Conservation (phyloP, 495 filamentous ascomycete genomes). For the Talaromyces stipitatus region DNA sequence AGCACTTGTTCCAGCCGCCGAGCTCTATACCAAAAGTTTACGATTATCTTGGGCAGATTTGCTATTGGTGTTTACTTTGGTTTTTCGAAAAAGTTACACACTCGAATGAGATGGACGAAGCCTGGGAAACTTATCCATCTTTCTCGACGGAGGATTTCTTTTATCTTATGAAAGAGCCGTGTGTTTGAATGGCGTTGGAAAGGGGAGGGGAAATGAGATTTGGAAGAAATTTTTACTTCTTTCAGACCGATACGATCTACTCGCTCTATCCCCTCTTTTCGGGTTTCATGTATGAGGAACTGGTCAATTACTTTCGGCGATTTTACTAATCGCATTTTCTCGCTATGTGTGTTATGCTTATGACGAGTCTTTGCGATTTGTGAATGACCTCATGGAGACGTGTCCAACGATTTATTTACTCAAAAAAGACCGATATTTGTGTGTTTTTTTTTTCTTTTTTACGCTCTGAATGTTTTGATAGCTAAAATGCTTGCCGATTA, state of each 20-base stretch:
- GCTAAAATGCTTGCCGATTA: constrained; percentile 4
- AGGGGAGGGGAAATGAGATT: constrained; percentile 9
- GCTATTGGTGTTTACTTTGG: not conserved
- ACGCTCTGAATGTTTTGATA: constrained; percentile 1
- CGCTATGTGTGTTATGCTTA: not conserved
- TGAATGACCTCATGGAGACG: constrained; percentile 29
- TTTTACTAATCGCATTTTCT: not conserved
- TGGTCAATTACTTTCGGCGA: constrained; percentile 34
- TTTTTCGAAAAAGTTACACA: not conserved
- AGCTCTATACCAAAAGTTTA: constrained; percentile 7
- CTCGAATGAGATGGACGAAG: constrained; percentile 4
- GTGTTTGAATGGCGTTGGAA: constrained; percentile 36
- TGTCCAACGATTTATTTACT: constrained; percentile 27
- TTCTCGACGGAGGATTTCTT: constrained; percentile 18
- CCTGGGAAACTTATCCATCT: constrained; percentile 9
- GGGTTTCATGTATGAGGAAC: constrained; percentile 23
- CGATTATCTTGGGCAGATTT: constrained; percentile 6
- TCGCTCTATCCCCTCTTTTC: constrained; percentile 1
- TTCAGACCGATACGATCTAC: constrained; percentile 3
- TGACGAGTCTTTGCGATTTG: not conserved
- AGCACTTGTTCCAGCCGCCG: constrained; percentile 5
- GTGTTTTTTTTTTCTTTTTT: not conserved
- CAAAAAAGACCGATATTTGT: constrained; percentile 20
- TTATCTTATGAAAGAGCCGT: constrained; percentile 18
- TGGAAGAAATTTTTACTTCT: not conserved